A percentile compares a stretch with the other conserved stretches of the same genome.
Evolutionary conservation across 2,329 filamentous ascomycete genomes (phyloP).

Genomic region (Paraphaeosphaeria sporulosa): DNA sequence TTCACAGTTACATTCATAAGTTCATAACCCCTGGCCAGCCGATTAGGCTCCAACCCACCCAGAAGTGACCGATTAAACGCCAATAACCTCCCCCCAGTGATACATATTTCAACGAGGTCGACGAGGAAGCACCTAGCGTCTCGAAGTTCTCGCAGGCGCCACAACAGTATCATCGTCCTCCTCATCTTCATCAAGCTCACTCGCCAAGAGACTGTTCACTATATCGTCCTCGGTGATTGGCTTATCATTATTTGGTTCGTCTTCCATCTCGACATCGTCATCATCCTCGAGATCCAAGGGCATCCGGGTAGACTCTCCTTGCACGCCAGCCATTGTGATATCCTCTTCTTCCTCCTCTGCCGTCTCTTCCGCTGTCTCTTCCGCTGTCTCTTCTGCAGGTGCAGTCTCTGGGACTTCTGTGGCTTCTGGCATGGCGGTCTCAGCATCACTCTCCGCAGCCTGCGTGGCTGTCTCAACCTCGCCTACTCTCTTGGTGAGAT

Average conservation of each 20-base stretch:
- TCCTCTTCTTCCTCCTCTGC: constrained; percentile 37
- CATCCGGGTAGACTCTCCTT: constrained; percentile 45
- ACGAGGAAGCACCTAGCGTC: neutral
- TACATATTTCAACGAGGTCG: neutral
- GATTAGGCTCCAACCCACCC: neutral
- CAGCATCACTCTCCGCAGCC: constrained; percentile 19
- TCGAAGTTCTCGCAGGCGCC: neutral
- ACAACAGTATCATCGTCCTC: constrained; percentile 4
- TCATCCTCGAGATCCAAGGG: constrained; percentile 36
- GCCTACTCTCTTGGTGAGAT: constrained; percentile 61
- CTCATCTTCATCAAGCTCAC: constrained; percentile 26
- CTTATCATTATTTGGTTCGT: constrained; percentile 20
- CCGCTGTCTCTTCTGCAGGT: constrained; percentile 18
- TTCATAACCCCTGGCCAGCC: neutral
- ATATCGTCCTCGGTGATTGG: constrained; percentile 44
- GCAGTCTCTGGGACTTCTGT: constrained; percentile 28
- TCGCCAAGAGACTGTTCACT: constrained; percentile 42
- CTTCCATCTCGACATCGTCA: constrained; percentile 32
- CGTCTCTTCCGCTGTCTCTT: constrained; percentile 23
- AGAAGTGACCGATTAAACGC: neutral
- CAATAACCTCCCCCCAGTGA: neutral
- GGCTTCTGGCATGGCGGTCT: constrained; percentile 19
- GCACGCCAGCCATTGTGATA: constrained; percentile 43
- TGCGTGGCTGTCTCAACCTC: constrained; percentile 34
- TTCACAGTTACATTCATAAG: neutral